A percentile compares a stretch with the other conserved stretches of the same genome.
Evolutionary conservation across 2,329 filamentous ascomycete species (phyloP).

Genomic region (Ustilaginoidea virens): DNA sequence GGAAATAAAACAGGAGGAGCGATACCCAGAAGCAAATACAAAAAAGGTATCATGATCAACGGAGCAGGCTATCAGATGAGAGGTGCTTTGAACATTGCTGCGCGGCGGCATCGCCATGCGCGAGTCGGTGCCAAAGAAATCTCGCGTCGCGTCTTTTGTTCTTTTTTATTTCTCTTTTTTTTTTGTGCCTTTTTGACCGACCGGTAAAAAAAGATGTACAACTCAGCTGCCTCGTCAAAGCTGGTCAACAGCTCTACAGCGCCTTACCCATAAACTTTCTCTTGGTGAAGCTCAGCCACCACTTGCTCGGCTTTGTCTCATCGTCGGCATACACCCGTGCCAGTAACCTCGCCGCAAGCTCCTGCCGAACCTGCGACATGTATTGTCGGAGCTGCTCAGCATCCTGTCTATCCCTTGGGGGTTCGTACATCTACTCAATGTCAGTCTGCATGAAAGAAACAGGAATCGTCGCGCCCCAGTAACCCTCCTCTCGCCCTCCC

Average conservation of each 20-base stretch:
- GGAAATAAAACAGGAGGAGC: no score
- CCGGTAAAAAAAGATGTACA: no score
- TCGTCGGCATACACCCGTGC: conserved; percentile 75
- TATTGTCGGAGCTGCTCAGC: conserved; percentile 82
- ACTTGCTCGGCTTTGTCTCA: conserved; percentile 60
- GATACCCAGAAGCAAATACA: no score
- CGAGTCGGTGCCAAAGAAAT: no score
- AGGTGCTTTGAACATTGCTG: no score
- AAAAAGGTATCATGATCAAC: no score
- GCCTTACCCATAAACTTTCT: conserved; percentile 99
- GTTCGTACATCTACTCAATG: conserved; percentile 58
- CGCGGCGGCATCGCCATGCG: no score
- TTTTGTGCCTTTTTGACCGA: no score
- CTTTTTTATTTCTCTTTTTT: no score
- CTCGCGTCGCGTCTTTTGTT: no score
- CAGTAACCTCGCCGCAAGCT: conserved; percentile 69
- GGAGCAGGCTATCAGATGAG: no score
- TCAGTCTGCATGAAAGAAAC: background rate
- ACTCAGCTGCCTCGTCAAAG: no score
- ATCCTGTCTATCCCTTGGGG: conserved; percentile 73
- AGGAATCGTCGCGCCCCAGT: background rate
- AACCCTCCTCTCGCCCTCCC: background rate
- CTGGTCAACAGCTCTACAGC: conserved; percentile 38
- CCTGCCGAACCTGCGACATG: conserved; percentile 82
- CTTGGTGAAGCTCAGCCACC: conserved; percentile 98